phyloP scores from a whole-genome alignment of 2,329 filamentous ascomycete genomes.

The Berkeleyomyces basicola region DNA sequence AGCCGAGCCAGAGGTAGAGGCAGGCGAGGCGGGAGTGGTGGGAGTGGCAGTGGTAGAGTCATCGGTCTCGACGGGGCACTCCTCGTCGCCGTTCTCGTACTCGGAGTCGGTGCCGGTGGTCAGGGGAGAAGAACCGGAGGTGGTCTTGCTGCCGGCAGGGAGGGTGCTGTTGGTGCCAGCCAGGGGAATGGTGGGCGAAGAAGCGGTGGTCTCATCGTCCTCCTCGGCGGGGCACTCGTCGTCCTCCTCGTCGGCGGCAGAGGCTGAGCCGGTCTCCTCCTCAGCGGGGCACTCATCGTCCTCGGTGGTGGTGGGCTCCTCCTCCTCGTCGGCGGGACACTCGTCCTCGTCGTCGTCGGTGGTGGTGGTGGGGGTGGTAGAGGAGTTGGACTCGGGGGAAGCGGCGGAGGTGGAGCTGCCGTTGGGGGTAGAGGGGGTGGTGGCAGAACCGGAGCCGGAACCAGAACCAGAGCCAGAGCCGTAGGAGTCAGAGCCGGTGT shows the following conservation, averaged over 20 bases:
- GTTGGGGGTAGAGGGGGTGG: neutral
- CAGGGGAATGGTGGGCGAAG: neutral
- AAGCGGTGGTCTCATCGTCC: neutral
- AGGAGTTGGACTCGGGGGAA: neutral
- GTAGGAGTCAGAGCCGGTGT: too few relatives aligned
- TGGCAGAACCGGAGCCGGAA: neutral
- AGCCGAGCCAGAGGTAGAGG: neutral
- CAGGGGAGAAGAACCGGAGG: neutral
- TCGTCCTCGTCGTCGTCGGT: neutral
- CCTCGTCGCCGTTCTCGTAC: neutral
- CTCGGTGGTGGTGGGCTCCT: neutral
- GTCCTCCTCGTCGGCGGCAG: neutral
- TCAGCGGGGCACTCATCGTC: conserved; percentile 7
- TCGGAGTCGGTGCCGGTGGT: too few relatives aligned
- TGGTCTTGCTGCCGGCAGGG: neutral
- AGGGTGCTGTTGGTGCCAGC: neutral
- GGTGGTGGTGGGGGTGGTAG: neutral
- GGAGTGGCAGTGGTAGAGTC: neutral
- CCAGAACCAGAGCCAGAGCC: neutral
- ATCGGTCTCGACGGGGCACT: neutral
- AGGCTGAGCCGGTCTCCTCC: neutral
- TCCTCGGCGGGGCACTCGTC: conserved; percentile 4
- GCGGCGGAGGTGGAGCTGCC: neutral
- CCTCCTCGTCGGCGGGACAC: conserved; percentile 3
- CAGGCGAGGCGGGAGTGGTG: neutral